Conservation (phyloP, 2,329 filamentous ascomycete species). For the Alternaria gansuensis region DNA sequence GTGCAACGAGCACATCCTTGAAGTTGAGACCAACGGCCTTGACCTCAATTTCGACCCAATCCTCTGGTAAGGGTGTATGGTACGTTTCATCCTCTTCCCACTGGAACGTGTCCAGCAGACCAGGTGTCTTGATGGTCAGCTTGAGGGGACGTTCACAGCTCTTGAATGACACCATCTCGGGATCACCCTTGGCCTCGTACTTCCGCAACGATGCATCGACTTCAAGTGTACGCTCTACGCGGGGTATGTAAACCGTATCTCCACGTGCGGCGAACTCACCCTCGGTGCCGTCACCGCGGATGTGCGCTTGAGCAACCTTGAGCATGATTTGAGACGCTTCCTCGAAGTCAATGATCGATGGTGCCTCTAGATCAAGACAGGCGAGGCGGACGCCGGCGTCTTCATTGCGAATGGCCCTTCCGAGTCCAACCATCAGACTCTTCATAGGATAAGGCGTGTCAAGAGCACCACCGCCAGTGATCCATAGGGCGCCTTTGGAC, state of each 20-base stretch:
- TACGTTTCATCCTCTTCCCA: constrained; percentile 16
- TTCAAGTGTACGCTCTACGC: constrained; percentile 11
- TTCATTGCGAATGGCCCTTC: constrained; percentile 17
- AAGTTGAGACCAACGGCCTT: constrained; percentile 17
- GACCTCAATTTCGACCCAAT: constrained; percentile 11
- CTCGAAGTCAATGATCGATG: constrained; percentile 5
- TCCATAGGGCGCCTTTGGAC: constrained; percentile 14
- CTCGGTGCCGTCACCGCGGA: constrained; percentile 13
- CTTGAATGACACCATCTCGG: constrained; percentile 13
- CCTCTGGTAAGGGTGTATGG: constrained; percentile 7
- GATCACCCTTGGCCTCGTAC: constrained; percentile 18
- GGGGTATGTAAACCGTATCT: constrained; percentile 13
- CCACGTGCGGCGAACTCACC: constrained; percentile 14
- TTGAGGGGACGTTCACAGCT: constrained; percentile 16
- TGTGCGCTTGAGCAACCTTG: constrained; percentile 11
- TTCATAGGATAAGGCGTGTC: constrained; percentile 13
- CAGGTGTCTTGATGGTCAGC: constrained; percentile 11
- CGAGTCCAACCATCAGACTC: constrained; percentile 18
- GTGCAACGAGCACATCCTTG: constrained; percentile 11
- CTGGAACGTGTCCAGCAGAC: constrained; percentile 13
- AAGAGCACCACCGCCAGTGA: constrained; percentile 15
- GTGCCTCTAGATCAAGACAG: constrained; percentile 14
- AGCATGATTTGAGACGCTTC: constrained; percentile 9
- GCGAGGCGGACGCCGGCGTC: constrained; percentile 13
- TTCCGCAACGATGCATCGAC: constrained; percentile 14